Evolutionary conservation across 495 filamentous ascomycete genomes (phyloP).

Genomic region (Trichoderma parareesei): DNA sequence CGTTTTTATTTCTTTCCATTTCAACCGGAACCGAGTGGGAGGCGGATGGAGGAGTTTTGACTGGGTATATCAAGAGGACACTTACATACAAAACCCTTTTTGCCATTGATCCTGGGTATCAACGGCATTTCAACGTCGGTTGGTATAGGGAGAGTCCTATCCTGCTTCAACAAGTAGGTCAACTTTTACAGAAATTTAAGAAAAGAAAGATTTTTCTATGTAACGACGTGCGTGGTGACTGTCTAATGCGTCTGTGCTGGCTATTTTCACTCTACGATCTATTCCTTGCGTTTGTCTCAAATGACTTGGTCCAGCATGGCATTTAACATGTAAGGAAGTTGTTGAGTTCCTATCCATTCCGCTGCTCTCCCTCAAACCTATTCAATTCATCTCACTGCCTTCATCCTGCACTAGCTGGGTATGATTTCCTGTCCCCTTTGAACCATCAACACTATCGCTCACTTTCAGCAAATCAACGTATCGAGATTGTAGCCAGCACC

Average conservation of each 20-base stretch:
- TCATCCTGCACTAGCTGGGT: too few relatives aligned
- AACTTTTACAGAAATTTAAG: not conserved
- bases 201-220: not conserved
- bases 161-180: slow-evolving; percentile 5
- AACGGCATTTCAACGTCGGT: not conserved
- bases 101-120: not conserved
- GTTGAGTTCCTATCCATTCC: too few relatives aligned
- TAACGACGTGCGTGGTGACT: not conserved
- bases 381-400: too few relatives aligned
- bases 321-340: too few relatives aligned
- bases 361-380: too few relatives aligned
- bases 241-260: not conserved
- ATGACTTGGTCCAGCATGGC: too few relatives aligned
- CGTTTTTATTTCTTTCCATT: not conserved
- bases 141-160: not conserved
- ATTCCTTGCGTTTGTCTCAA: not conserved
- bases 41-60: not conserved
- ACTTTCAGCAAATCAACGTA: too few relatives aligned
- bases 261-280: not conserved
- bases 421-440: too few relatives aligned
- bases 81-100: not conserved
- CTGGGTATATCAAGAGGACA: not conserved
- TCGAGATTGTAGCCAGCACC: too few relatives aligned
- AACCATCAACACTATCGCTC: too few relatives aligned
- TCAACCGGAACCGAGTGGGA: slow-evolving; percentile 4